These are phyloP conservation scores for Sarcomyxa edulis DNA, from an alignment of 768 basidiomycete species.

Conservation along the genomic window DNA sequence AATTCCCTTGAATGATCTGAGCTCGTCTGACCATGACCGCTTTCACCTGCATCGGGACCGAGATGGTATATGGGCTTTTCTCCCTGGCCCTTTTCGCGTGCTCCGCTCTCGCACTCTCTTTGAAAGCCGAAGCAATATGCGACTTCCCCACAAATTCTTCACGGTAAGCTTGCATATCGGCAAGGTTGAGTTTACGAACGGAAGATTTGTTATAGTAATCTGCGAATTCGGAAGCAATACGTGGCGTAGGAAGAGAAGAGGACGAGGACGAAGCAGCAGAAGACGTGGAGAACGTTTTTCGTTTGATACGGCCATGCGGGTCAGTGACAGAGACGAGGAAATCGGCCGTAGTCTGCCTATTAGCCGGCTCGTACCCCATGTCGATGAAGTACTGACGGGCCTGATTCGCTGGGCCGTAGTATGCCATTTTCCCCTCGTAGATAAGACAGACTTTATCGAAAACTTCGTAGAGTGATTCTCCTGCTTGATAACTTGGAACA, in stretches of 20 bases:
- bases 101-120: conserved; percentile 41
- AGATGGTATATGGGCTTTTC: conserved; percentile 29
- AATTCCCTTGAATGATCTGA: conserved; percentile 35
- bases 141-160: conserved; percentile 36
- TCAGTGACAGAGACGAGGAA: conserved; percentile 54
- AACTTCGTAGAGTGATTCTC: conserved; percentile 33
- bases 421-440: conserved; percentile 48
- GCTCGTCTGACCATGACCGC: conserved; percentile 35
- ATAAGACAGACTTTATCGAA: conserved; percentile 67
- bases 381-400: conserved; percentile 72
- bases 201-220: conserved; percentile 26
- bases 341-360: conserved; percentile 60
- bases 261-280: not conserved
- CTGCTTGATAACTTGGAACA: conserved; percentile 42
- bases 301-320: conserved; percentile 17
- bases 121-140: conserved; percentile 34
- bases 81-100: conserved; percentile 40
- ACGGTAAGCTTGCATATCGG: conserved; percentile 45
- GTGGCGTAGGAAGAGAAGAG: conserved; percentile 21
- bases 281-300: not conserved
- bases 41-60: conserved; percentile 35
- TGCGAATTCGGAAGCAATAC: conserved; percentile 42
- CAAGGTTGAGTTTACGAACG: conserved; percentile 27
- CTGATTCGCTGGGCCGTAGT: conserved; percentile 46
- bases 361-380: conserved; percentile 54